Evolutionary conservation across 2,329 filamentous ascomycete species (phyloP).

Genomic region (Fusarium papillatum): DNA sequence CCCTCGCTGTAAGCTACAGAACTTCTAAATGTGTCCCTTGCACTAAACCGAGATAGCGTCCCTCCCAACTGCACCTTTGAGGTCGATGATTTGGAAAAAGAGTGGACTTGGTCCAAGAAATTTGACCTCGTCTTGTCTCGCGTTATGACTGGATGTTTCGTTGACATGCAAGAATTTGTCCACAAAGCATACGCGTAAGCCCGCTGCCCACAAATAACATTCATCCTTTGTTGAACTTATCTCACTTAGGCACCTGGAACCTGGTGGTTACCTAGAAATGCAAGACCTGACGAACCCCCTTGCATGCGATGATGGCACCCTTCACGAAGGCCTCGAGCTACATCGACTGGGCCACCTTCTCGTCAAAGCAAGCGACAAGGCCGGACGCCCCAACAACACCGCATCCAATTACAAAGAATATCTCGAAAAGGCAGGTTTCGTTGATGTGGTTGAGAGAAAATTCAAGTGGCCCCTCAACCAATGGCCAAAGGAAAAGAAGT

Average conservation of each 20-base stretch:
- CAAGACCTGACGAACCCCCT: conserved; percentile 20
- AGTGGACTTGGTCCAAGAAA: background rate
- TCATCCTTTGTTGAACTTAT: accelerated
- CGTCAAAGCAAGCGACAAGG: conserved; percentile 13
- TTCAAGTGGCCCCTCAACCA: conserved; percentile 20
- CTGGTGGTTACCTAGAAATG: conserved; percentile 19
- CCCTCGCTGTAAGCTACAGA: background rate
- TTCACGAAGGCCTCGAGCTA: background rate
- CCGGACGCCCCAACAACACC: background rate
- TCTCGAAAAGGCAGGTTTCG: conserved; percentile 21
- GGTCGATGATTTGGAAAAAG: background rate
- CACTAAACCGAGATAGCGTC: background rate
- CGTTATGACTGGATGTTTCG: background rate
- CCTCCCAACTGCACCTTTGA: background rate
- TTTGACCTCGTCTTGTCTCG: background rate
- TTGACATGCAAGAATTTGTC: background rate
- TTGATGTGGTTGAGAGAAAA: conserved; percentile 11
- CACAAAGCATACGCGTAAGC: background rate
- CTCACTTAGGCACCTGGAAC: conserved; percentile 13
- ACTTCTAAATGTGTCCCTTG: accelerated
- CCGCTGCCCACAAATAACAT: accelerated
- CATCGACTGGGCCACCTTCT: background rate
- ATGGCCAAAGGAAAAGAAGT: conserved; percentile 23
- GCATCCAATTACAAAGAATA: conserved; percentile 9
- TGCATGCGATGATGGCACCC: conserved; percentile 12